Evolutionary conservation across 352 stramenopile genomes (phyloP).

Genomic region (Pythium biforme): DNA sequence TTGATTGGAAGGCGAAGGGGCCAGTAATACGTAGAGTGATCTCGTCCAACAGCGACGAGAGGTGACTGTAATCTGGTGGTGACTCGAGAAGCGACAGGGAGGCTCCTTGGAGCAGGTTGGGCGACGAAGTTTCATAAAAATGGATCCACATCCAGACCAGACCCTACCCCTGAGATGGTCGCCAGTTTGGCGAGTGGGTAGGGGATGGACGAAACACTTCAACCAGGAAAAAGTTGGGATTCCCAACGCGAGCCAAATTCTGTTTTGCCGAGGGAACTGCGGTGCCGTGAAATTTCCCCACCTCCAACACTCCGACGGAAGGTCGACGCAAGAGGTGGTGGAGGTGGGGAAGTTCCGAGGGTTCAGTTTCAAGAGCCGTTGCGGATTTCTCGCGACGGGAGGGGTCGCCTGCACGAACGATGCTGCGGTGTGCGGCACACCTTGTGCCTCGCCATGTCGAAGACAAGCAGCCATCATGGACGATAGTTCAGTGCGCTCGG

Average conservation of each 20-base stretch:
- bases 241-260: neutral
- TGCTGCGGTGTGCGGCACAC: neutral
- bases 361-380: neutral
- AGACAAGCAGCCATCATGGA: too few species aligned
- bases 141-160: slow-evolving; percentile 26
- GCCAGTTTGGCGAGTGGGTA: slow-evolving; percentile 12
- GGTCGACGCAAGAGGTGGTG: too few species aligned
- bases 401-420: neutral
- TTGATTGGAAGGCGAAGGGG: neutral
- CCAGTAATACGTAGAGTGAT: slow-evolving; percentile 4
- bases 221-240: slow-evolving; percentile 7
- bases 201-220: slow-evolving; percentile 22
- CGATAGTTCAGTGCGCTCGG: too few species aligned
- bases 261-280: neutral
- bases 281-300: neutral
- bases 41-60: slow-evolving; percentile 8
- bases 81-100: slow-evolving; percentile 13
- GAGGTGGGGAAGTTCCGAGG: too few species aligned
- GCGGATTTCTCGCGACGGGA: neutral
- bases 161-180: slow-evolving; percentile 23
- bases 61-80: slow-evolving; percentile 24
- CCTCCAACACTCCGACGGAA: neutral
- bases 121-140: slow-evolving; percentile 50
- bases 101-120: too few species aligned
- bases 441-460: too few species aligned